Percentiles rank a stretch among this genome's conserved stretches.
phyloP scores from a whole-genome alignment of 371 early-diverging fungal species.

The Mucor piriformis region DNA sequence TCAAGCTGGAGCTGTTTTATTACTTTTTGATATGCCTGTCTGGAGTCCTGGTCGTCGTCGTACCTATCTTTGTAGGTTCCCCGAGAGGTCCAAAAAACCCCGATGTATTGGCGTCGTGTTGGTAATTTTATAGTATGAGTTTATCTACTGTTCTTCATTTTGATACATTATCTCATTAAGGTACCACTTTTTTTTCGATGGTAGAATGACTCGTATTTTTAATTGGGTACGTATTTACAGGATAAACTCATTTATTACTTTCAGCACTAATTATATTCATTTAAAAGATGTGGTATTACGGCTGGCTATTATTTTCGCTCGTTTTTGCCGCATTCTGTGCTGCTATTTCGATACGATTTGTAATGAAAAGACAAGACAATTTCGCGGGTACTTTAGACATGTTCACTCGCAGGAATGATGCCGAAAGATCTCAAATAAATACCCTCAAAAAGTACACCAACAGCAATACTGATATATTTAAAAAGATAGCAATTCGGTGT shows the following conservation, averaged over 20 bases:
- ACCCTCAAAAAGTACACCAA: conserved; percentile 8
- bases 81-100: not conserved
- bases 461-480: conserved; percentile 24
- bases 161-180: conserved; percentile 10
- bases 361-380: conserved; percentile 26
- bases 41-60: conserved; percentile 15
- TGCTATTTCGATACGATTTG: conserved; percentile 23
- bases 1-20: conserved; percentile 35
- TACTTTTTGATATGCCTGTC: conserved; percentile 16
- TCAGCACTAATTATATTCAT: not conserved
- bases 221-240: conserved; percentile 36
- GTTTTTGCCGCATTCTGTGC: conserved; percentile 30
- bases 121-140: conserved; percentile 21
- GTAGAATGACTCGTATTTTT: conserved; percentile 20
- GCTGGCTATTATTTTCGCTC: conserved; percentile 27
- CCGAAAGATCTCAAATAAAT: not conserved
- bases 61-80: conserved; percentile 17
- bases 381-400: conserved; percentile 33
- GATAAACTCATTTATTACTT: not conserved
- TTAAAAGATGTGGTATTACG: conserved; percentile 43
- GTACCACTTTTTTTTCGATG: conserved; percentile 37
- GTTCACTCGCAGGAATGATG: conserved; percentile 6
- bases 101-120: conserved; percentile 11
- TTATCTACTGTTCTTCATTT: not conserved
- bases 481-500: conserved; percentile 37